A percentile compares a stretch with the other conserved stretches of the same genome.
Evolutionary conservation across 495 filamentous ascomycete species (phyloP).

Genomic region (Ramalina peruviana): DNA sequence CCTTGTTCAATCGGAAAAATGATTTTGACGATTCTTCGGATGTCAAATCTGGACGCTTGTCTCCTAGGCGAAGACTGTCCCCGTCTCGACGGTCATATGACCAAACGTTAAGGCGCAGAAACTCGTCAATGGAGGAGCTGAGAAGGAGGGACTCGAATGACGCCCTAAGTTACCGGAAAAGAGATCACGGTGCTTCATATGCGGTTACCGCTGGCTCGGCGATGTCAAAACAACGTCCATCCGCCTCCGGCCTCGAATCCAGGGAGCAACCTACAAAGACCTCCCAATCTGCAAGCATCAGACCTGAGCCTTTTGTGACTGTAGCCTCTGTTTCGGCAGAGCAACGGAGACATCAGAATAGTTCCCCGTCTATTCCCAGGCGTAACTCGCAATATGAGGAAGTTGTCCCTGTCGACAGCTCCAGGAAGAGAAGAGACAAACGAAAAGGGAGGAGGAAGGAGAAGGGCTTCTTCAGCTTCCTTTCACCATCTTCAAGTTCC

Average conservation of each 20-base stretch:
- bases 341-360: background rate
- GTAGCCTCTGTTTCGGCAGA: background rate
- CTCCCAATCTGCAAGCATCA: background rate
- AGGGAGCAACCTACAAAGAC: too few species aligned
- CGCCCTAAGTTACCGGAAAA: slow-evolving; percentile 12
- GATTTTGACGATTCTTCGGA: slow-evolving; percentile 49
- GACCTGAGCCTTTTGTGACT: background rate
- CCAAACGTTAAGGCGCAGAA: slow-evolving; percentile 18
- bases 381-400: slow-evolving; percentile 15
- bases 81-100: slow-evolving; percentile 13
- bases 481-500: slow-evolving; percentile 39
- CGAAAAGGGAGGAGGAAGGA: slow-evolving; percentile 26
- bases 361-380: too few species aligned
- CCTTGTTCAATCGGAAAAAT: slow-evolving; percentile 32
- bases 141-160: slow-evolving; percentile 18
- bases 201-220: background rate
- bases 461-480: slow-evolving; percentile 45
- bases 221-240: too few species aligned
- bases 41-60: slow-evolving; percentile 32
- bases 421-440: slow-evolving; percentile 15
- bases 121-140: slow-evolving; percentile 21
- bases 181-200: background rate
- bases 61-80: slow-evolving; percentile 17
- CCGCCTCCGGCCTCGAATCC: too few species aligned
- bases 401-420: too few species aligned